phyloP scores from a whole-genome alignment of 208 protist genomes.

The Trypanosoma brucei region DNA sequence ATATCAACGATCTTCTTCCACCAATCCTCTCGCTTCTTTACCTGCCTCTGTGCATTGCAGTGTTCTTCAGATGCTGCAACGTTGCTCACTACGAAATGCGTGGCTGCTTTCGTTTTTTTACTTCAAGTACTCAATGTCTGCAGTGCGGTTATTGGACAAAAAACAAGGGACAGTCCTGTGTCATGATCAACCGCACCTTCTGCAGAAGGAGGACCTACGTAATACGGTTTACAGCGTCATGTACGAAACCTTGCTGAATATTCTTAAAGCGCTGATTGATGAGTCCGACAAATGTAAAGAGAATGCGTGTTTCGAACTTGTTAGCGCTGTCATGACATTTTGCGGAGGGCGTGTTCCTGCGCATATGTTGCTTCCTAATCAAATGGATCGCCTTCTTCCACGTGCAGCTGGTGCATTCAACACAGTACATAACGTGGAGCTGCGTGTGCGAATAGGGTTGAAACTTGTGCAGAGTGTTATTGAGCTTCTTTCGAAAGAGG shows the following conservation, averaged over 20 bases:
- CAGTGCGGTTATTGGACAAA: not conserved
- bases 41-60: conserved; percentile 39
- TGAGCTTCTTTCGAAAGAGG: not conserved
- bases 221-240: conserved; percentile 8
- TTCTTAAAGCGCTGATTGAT: not conserved
- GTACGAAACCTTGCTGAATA: conserved; percentile 18
- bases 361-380: conserved; percentile 53
- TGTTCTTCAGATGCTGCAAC: conserved; percentile 24
- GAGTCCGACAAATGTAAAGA: conserved; percentile 1
- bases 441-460: conserved; percentile 5
- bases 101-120: conserved; percentile 34
- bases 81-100: conserved; percentile 12
- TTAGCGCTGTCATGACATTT: conserved; percentile 11
- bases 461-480: conserved; percentile 10
- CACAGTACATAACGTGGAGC: not conserved
- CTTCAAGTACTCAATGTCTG: conserved; percentile 3
- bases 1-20: not conserved
- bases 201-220: not conserved
- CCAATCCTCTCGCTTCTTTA: not conserved
- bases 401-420: not conserved
- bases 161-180: not conserved
- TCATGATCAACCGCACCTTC: not conserved
- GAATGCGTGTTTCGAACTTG: conserved; percentile 3
- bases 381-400: conserved; percentile 49
- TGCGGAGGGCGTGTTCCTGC: conserved; percentile 30